phyloP scores from a whole-genome alignment of 192 early-diverging fungal species.

The Coemansia erecta region DNA sequence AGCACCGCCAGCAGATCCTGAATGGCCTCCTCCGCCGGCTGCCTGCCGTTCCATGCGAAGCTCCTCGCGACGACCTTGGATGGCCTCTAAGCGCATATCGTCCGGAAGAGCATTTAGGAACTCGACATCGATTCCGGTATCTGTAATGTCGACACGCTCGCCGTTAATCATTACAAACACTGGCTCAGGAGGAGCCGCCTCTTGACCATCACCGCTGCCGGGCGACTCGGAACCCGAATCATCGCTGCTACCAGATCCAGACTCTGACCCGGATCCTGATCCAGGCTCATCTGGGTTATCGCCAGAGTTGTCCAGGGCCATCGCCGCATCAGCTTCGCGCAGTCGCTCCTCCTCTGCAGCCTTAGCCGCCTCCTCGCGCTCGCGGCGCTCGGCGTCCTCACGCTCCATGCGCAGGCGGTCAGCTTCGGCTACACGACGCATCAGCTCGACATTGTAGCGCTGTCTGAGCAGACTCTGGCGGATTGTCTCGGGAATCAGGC shows the following conservation, averaged over 20 bases:
- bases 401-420: conserved; percentile 45
- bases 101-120: conserved; percentile 95
- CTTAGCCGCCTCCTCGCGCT: conserved; percentile 56
- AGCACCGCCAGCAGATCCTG: conserved; percentile 28
- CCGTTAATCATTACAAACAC: conserved; percentile 74
- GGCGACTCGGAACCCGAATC: background rate
- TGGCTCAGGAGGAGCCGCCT: conserved; percentile 27
- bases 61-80: conserved; percentile 76
- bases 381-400: conserved; percentile 52
- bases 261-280: background rate
- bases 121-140: conserved; percentile 89
- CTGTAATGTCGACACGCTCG: conserved; percentile 81
- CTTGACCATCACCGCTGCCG: conserved; percentile 11
- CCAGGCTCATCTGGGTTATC: conserved; percentile 4
- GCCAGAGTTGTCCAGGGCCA: conserved; percentile 6
- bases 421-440: conserved; percentile 29
- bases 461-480: conserved; percentile 51
- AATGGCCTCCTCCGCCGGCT: background rate
- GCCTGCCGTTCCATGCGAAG: conserved; percentile 27
- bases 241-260: background rate
- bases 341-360: conserved; percentile 31
- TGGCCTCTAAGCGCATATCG: conserved; percentile 88
- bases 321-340: conserved; percentile 10
- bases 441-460: conserved; percentile 45
- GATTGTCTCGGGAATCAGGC: conserved; percentile 73